Conservation (phyloP, 2,329 filamentous ascomycete genomes). For the Metarhizium anisopliae region DNA sequence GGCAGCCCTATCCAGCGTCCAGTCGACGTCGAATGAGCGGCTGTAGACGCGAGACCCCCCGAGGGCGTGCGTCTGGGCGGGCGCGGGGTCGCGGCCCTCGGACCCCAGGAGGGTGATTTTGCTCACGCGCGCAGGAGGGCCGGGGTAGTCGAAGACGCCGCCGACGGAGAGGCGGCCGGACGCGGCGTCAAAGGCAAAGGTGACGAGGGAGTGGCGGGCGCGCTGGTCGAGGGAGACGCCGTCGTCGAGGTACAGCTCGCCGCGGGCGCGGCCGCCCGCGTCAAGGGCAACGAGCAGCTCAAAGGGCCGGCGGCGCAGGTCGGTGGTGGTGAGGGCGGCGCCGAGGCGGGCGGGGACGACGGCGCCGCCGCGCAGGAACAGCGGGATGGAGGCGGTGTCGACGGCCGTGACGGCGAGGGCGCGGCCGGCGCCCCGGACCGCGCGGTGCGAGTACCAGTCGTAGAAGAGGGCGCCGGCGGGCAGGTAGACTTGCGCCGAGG, state of each 20-base stretch:
- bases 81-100: not conserved
- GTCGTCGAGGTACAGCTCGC: constrained; percentile 69
- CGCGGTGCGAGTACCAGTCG: constrained; percentile 40
- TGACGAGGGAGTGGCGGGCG: constrained; percentile 40
- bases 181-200: constrained; percentile 43
- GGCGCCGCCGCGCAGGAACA: constrained; percentile 56
- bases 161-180: constrained; percentile 38
- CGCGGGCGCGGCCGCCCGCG: constrained; percentile 50
- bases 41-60: constrained; percentile 8
- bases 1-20: constrained; percentile 13
- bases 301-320: constrained; percentile 57
- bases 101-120: constrained; percentile 42
- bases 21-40: constrained; percentile 13
- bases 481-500: constrained; percentile 37
- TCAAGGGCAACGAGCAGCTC: constrained; percentile 61
- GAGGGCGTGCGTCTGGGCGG: constrained; percentile 1
- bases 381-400: constrained; percentile 44
- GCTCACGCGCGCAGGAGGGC: constrained; percentile 28
- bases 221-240: constrained; percentile 57
- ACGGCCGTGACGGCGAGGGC: constrained; percentile 27
- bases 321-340: constrained; percentile 53
- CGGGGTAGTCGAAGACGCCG: constrained; percentile 46
- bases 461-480: constrained; percentile 39
- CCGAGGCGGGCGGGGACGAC: constrained; percentile 53
- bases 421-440: constrained; percentile 30